These are phyloP conservation scores for Serendipita vermifera DNA, from an alignment of 768 basidiomycete species.

Conservation along the genomic window DNA sequence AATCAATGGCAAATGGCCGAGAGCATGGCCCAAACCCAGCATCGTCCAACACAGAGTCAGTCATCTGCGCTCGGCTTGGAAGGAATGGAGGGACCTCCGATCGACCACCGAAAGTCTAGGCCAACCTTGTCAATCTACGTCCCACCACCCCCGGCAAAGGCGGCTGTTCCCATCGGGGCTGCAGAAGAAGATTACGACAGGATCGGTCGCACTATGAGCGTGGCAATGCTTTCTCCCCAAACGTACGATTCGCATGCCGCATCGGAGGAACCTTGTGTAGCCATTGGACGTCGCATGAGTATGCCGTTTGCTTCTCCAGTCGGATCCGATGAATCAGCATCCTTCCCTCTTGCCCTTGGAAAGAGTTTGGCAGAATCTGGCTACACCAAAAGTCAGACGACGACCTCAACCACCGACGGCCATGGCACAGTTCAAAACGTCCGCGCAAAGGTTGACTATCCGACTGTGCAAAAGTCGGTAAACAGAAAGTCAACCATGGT, in stretches of 20 bases:
- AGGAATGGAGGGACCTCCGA: not conserved
- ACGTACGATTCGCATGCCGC: not conserved
- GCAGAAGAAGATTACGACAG: not conserved
- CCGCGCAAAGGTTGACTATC: not conserved
- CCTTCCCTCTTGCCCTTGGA: no score
- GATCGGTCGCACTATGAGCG: slow-evolving; percentile 3
- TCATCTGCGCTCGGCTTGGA: not conserved
- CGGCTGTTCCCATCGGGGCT: not conserved
- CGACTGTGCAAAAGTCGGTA: not conserved
- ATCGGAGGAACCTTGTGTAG: not conserved
- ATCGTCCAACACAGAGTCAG: not conserved
- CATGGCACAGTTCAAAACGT: slow-evolving; percentile 4
- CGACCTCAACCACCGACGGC: not conserved
- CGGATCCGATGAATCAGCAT: slow-evolving; percentile 1
- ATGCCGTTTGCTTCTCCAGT: not conserved
- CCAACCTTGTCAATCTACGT: slow-evolving; percentile 4
- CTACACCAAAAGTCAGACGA: slow-evolving; percentile 1
- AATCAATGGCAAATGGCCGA: not conserved
- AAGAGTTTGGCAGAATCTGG: no score
- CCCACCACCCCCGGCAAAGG: not conserved
- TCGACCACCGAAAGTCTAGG: not conserved
- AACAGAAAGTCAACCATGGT: not conserved
- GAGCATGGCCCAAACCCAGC: not conserved
- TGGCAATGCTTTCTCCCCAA: not conserved
- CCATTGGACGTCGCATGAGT: not conserved